Evolutionary conservation across 1,284 basidiomycete genomes (phyloP), one percentile per base, ranked within the genome.

Genomic region (Testicularia cyperi): DNA sequence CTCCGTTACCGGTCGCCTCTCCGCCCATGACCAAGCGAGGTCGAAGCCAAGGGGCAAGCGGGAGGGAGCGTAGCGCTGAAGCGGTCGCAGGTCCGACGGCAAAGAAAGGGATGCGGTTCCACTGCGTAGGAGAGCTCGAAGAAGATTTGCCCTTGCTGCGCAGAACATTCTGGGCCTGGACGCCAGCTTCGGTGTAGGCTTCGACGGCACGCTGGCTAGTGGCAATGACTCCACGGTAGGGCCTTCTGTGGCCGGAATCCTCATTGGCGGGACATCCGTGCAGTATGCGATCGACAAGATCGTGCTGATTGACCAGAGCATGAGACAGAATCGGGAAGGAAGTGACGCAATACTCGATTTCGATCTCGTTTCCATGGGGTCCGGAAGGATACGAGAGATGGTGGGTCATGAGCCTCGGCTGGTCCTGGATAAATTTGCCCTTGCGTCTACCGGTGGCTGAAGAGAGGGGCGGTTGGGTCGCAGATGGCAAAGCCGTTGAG

Each of bases 141-240:
- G 52, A 47, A 13, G 35, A 40, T 24, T 53, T 52, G 16, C 27
- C 41, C 3, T 49, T 38, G 37, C 40, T 26, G n/a, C 51, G 38
- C 1, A 56, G 33, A 6, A 44, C 25, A 10, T 47, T 43, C 16
- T 55, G 41, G 3, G 60, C 56, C 16, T 36, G 44, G 23, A 49
- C 39, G 23, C 58, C 61, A 8, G 71, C 71, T 15, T 67, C 54
- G 15, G 43, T 47, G 56, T 67, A 75, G 1, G 67, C 69, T 29
- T 75, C 69, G 15, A 70, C 71, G 3, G 72, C 72, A 13, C 71
- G 31, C 30, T 72, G 65, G 28, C 66, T 70, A 5, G 72, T 73
- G n/a, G 68, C 44, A 5, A 75, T 55, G 21, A 72, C 66, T 18
- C 69, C 72, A 7, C 65, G 53, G 26, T 62, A 72, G 0, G 63